A percentile compares a stretch with the other conserved stretches of the same genome.
Conservation (phyloP, 2,329 filamentous ascomycete species). For the Penicillium sclerotigenum region DNA sequence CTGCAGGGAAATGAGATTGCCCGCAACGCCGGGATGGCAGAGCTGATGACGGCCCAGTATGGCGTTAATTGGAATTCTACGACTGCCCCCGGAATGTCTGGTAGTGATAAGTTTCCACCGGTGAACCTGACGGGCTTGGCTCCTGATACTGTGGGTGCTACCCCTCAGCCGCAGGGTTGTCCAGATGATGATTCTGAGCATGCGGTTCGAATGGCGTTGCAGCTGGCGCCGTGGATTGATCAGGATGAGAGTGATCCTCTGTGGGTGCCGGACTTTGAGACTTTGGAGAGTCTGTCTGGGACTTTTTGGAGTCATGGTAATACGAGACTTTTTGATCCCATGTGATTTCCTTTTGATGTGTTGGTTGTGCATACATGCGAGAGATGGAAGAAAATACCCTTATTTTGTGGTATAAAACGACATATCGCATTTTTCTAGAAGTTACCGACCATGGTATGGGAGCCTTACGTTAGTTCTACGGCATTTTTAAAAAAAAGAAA, state of each 20-base stretch:
- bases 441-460: no score
- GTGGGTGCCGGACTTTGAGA: slow-evolving; percentile 43
- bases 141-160: slow-evolving; percentile 8
- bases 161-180: slow-evolving; percentile 10
- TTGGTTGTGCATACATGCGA: neutral
- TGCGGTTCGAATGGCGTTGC: slow-evolving; percentile 39
- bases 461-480: no score
- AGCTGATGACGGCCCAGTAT: slow-evolving; percentile 41
- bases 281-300: slow-evolving; percentile 32
- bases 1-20: slow-evolving; percentile 39
- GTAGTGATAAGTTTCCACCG: slow-evolving; percentile 14
- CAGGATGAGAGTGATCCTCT: slow-evolving; percentile 35
- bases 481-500: neutral
- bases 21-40: slow-evolving; percentile 37
- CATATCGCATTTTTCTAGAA: no score
- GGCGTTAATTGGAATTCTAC: slow-evolving; percentile 13
- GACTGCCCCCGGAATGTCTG: slow-evolving; percentile 15
- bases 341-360: slow-evolving; percentile 11
- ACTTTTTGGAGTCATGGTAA: slow-evolving; percentile 31
- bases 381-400: neutral
- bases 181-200: slow-evolving; percentile 28
- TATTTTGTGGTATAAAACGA: neutral
- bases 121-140: slow-evolving; percentile 10
- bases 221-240: slow-evolving; percentile 42
- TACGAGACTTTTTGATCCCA: slow-evolving; percentile 28